Evolutionary conservation across 768 basidiomycete species (phyloP).

Genomic region (Pisolithus microcarpus): DNA sequence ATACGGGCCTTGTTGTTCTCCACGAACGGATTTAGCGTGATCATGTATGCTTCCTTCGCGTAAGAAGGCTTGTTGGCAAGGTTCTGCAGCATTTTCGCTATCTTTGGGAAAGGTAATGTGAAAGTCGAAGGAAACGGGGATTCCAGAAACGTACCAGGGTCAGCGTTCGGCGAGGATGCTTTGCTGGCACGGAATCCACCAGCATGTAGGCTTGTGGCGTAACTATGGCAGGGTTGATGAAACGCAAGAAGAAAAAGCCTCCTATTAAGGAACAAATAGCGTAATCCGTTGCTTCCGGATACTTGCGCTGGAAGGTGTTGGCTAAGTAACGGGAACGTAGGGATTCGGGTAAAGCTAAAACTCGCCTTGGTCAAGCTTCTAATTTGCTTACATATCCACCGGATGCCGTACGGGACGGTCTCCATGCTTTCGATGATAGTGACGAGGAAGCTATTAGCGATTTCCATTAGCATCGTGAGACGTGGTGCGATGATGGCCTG

Average conservation of each 20-base stretch:
- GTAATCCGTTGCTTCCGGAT: constrained; percentile 97
- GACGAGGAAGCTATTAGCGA: constrained; percentile 93
- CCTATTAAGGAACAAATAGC: constrained; percentile 98
- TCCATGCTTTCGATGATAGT: constrained; percentile 99
- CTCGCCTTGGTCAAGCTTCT: constrained; percentile 87
- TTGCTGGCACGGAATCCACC: constrained; percentile 95
- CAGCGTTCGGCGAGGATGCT: constrained; percentile 92
- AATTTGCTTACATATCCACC: constrained; percentile 99
- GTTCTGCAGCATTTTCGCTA: constrained; percentile 99
- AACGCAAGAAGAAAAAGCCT: constrained; percentile 99
- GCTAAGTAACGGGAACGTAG: constrained; percentile 8
- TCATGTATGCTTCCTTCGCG: constrained; percentile 98
- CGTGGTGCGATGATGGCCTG: constrained; percentile 97
- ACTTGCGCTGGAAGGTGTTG: constrained; percentile 67
- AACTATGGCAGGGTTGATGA: constrained; percentile 98
- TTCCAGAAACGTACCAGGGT: constrained; percentile 55
- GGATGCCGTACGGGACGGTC: constrained; percentile 96
- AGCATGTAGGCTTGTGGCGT: constrained; percentile 99
- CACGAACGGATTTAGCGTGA: constrained; percentile 95
- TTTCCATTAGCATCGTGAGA: constrained; percentile 99
- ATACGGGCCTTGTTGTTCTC: constrained; percentile 98
- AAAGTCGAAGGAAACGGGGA: background rate
- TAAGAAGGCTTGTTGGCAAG: constrained; percentile 98
- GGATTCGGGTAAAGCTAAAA: constrained; percentile 3
- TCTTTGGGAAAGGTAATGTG: constrained; percentile 39